Evolutionary conservation across 73 alveolate species (phyloP), one percentile per base, ranked within the genome.

Genomic region (Stentor coeruleus): DNA sequence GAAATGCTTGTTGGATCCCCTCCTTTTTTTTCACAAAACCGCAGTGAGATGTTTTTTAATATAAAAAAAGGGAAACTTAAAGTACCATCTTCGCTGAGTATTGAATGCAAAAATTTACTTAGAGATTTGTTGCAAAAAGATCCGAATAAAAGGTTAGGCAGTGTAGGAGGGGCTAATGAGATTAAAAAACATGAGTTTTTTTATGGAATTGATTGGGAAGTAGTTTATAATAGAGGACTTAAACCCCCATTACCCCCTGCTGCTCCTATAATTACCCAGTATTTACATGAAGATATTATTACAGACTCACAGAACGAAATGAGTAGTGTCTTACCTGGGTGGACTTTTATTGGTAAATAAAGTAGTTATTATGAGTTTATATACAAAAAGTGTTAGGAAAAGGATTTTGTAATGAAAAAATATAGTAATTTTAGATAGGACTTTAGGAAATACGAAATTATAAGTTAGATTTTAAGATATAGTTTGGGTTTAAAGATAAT

Each of bases 131-230:
- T 49, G 66, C 66, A 49, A 20, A 75, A 75, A 38, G 83, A 75
- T 35, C 83, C 83, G 20, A 37, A 28, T 14, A n/a, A 75, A n/a
- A 75, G 83, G 33, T 33, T 40, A 11, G 66, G 38, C 33, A 75
- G 83, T 26, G 35, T 30, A 35, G 39, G 14, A 14, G 15, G 28
- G 20, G 30, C 26, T 30, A 33, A 14, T 40, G 99, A 97, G 77
- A 86, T 97, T 3, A 93, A 89, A 80, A 89, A 89, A 11, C 98
- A 95, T 89, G 96, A 92, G 35, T 97, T 93, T 92, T 95, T 97
- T 88, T 81, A 79, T 82, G 97, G 91, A 37, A 95, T 97, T 33
- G 96, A 97, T 86, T 97, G 99, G 99, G 94, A 92, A 39, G 87
- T 90, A 74, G 93, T 97, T 72, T 84, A 80, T 37, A 83, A 87